A percentile compares a stretch with the other conserved stretches of the same genome.
phyloP scores from a whole-genome alignment of 495 filamentous ascomycete species.

The Aspergillus indologenus region DNA sequence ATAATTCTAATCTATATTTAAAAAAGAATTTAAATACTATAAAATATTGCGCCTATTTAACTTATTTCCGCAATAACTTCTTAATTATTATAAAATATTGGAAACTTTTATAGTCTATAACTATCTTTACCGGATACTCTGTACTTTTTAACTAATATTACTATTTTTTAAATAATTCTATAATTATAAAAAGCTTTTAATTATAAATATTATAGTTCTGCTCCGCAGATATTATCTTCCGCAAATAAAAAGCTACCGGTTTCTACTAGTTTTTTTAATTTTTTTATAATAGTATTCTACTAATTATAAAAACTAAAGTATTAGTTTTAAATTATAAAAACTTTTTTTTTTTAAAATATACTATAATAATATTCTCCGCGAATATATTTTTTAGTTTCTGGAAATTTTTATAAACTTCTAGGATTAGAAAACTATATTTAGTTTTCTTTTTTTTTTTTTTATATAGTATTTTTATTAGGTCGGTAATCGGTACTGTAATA shows the following conservation, averaged over 20 bases:
- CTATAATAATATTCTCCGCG: neutral
- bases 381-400: neutral
- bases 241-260: neutral
- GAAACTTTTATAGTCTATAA: conserved; percentile 2
- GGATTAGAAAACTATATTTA: neutral
- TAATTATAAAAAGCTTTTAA: conserved; percentile 5
- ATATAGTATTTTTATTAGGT: neutral
- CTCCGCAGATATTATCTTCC: neutral
- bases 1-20: neutral
- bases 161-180: neutral
- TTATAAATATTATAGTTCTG: conserved; percentile 1
- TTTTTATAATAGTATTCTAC: conserved; percentile 2
- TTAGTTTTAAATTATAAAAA: neutral
- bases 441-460: neutral
- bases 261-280: neutral
- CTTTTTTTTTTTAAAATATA: neutral
- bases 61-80: neutral
- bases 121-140: neutral
- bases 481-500: neutral
- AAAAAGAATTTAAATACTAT: conserved; percentile 1
- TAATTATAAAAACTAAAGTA: neutral
- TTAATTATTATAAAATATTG: conserved; percentile 3
- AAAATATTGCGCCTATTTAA: neutral
- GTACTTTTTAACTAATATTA: neutral
- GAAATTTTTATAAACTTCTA: neutral